Percentiles rank a stretch among this genome's conserved stretches.
These are phyloP conservation scores for Exophiala mesophila DNA, from an alignment of 2,329 filamentous ascomycete genomes.

Conservation along the genomic window DNA sequence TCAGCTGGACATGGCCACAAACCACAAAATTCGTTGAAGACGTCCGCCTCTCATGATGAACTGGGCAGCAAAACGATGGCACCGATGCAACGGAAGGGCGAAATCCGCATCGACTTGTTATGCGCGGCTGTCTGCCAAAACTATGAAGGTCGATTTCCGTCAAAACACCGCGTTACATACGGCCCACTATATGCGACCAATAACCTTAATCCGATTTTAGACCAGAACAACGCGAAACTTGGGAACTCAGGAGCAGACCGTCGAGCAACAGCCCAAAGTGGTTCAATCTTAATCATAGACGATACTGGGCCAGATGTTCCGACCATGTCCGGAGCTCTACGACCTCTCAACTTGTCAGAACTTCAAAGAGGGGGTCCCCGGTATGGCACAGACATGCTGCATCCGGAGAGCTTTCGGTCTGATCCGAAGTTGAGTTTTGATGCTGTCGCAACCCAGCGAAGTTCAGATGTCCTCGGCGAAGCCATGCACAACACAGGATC, in stretches of 20 bases:
- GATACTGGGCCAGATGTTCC: conserved; percentile 33
- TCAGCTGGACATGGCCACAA: conserved; percentile 27
- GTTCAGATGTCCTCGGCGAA: conserved; percentile 17
- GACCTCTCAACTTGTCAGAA: neutral
- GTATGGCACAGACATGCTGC: too few relatives aligned
- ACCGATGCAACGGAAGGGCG: conserved; percentile 36
- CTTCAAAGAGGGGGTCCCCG: neutral
- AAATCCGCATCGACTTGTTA: conserved; percentile 72
- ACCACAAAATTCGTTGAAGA: conserved; percentile 40
- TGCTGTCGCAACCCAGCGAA: conserved; percentile 19
- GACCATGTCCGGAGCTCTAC: conserved; percentile 37
- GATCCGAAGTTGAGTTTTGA: conserved; percentile 14
- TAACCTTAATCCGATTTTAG: conserved; percentile 6
- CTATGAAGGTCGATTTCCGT: conserved; percentile 67
- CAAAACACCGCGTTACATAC: conserved; percentile 20
- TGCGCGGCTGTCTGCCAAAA: conserved; percentile 74
- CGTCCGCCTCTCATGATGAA: conserved; percentile 42
- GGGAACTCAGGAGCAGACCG: conserved; percentile 38
- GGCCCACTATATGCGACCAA: conserved; percentile 15
- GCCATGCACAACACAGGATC: conserved; percentile 4
- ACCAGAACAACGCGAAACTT: conserved; percentile 1
- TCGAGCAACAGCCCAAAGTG: conserved; percentile 71
- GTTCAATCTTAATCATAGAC: conserved; percentile 85
- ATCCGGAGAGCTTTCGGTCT: neutral
- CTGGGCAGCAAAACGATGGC: conserved; percentile 38